Evolutionary conservation across 1,284 basidiomycete genomes (phyloP).

Genomic region (Exsudoporus floridanus): DNA sequence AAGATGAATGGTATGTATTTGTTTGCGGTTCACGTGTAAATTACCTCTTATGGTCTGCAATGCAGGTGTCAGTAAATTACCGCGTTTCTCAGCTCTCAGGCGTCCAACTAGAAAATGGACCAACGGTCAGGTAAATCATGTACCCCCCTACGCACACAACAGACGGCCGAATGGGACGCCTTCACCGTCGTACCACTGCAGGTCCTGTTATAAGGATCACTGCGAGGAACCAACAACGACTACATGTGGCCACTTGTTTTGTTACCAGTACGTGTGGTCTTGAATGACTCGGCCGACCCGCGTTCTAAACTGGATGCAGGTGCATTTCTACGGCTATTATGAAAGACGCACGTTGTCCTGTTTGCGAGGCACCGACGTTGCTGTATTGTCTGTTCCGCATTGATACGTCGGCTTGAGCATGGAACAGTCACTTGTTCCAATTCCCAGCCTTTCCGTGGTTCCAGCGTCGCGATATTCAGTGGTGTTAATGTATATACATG

Average conservation of each 20-base stretch:
- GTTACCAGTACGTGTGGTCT: constrained; percentile 30
- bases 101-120: constrained; percentile 21
- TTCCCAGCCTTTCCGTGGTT: not conserved
- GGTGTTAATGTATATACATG: constrained; percentile 7
- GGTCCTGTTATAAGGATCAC: constrained; percentile 31
- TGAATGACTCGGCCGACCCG: not conserved
- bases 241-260: constrained; percentile 36
- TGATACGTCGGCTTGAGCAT: constrained; percentile 27
- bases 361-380: constrained; percentile 33
- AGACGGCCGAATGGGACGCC: constrained; percentile 15
- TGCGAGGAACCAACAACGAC: constrained; percentile 39
- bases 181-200: constrained; percentile 33
- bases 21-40: not conserved
- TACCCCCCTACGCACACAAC: not conserved
- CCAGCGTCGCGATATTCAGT: not conserved
- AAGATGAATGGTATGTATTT: constrained; percentile 22
- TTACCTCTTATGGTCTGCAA: not conserved
- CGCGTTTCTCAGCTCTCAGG: constrained; percentile 34
- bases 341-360: constrained; percentile 33
- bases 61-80: constrained; percentile 34
- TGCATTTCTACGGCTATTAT: constrained; percentile 34
- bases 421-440: not conserved
- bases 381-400: constrained; percentile 37
- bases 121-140: constrained; percentile 14
- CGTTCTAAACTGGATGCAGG: constrained; percentile 15